phyloP scores from a whole-genome alignment of 2,329 filamentous ascomycete genomes.

The Penicillium occitanis region DNA sequence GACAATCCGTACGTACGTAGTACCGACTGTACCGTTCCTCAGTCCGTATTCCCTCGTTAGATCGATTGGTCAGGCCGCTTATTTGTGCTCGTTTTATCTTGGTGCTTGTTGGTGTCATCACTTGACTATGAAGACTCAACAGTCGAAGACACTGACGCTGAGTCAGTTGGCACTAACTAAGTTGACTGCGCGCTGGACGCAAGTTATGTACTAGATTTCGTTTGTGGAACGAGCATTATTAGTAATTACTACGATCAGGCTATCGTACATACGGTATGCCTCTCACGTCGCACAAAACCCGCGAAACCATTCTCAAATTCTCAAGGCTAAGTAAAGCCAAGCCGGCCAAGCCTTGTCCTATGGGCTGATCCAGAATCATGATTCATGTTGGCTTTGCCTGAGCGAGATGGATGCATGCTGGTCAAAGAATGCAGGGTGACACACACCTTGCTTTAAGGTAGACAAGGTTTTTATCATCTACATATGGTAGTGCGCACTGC shows the following conservation, averaged over 20 bases:
- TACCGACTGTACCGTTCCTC: neutral
- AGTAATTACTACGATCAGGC: neutral
- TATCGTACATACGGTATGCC: neutral
- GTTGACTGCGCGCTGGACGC: neutral
- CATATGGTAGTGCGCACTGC: neutral
- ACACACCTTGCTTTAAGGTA: neutral
- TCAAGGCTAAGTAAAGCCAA: neutral
- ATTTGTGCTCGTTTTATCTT: neutral
- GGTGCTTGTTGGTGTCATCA: neutral
- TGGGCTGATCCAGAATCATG: neutral
- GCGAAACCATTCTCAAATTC: neutral
- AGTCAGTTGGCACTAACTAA: neutral
- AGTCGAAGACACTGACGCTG: neutral
- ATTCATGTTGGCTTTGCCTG: neutral
- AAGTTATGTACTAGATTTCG: neutral
- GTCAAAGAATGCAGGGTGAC: conserved; percentile 2
- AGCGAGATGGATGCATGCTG: neutral
- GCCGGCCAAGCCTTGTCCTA: neutral
- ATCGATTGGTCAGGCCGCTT: conserved; percentile 5
- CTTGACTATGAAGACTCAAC: neutral
- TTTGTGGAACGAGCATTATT: too few relatives aligned
- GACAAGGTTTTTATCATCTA: neutral
- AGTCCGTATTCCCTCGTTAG: conserved; percentile 2
- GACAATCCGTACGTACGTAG: neutral
- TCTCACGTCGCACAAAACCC: neutral